Evolutionary conservation across 1,284 basidiomycete genomes (phyloP).

Genomic region (Uromyces viciae-fabae): DNA sequence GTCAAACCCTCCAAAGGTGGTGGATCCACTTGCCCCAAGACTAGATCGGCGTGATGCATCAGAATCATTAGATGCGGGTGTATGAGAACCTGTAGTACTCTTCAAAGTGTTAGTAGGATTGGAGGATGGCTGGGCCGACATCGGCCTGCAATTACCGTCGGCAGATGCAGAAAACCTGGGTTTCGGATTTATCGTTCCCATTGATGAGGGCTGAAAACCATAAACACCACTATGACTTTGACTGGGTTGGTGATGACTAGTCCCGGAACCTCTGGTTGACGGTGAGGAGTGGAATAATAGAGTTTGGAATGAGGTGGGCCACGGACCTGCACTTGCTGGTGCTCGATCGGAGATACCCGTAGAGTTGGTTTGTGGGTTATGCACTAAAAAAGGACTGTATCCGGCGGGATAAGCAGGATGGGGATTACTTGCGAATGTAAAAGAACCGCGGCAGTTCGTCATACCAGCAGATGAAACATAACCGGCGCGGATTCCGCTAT

Average conservation of each 20-base stretch:
- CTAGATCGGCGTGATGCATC: conserved; percentile 16
- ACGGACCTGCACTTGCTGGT: conserved; percentile 38
- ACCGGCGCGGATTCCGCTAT: neutral
- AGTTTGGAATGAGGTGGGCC: conserved; percentile 18
- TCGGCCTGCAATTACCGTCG: neutral
- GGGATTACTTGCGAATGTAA: conserved; percentile 9
- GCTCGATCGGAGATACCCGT: neutral
- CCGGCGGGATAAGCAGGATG: conserved; percentile 10
- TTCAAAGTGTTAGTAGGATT: neutral
- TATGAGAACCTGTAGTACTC: neutral
- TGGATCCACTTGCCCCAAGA: neutral
- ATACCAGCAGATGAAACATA: neutral
- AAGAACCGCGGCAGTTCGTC: neutral
- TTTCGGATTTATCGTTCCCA: neutral
- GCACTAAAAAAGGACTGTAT: conserved; percentile 20
- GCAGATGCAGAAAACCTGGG: conserved; percentile 9
- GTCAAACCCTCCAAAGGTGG: neutral
- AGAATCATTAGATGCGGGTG: conserved; percentile 8
- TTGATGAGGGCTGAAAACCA: conserved; percentile 25
- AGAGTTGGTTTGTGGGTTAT: neutral
- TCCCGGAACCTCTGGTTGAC: neutral
- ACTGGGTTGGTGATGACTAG: conserved; percentile 22
- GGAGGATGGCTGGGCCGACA: conserved; percentile 13
- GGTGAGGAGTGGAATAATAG: neutral
- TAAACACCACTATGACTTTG: conserved; percentile 40